Conservation (phyloP, 1,139 yeast genomes). For the Pichia sp. region DNA sequence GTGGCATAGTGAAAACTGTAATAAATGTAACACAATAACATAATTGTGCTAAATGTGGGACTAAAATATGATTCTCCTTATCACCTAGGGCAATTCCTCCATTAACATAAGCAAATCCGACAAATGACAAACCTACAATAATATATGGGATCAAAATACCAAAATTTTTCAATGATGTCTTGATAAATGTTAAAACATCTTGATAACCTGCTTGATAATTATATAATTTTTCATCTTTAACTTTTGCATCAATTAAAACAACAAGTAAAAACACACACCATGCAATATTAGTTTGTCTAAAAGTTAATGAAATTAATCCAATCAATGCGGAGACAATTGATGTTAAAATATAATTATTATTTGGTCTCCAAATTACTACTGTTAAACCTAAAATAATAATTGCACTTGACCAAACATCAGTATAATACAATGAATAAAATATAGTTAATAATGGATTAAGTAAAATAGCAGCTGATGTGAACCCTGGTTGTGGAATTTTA, state of each 20-base stretch:
- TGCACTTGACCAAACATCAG: conserved; percentile 89
- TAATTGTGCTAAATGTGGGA: conserved; percentile 71
- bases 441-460: conserved; percentile 67
- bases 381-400: conserved; percentile 49
- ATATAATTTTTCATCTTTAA: conserved; percentile 31
- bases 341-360: conserved; percentile 18
- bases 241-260: conserved; percentile 47
- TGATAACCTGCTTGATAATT: conserved; percentile 16
- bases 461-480: conserved; percentile 44
- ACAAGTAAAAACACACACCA: conserved; percentile 71
- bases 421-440: conserved; percentile 74
- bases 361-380: conserved; percentile 31
- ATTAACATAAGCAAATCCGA: conserved; percentile 51
- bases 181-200: conserved; percentile 25
- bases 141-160: conserved; percentile 43
- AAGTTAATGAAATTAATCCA: conserved; percentile 56
- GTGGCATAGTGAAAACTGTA: conserved; percentile 59
- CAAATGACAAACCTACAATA: conserved; percentile 47
- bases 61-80: conserved; percentile 71
- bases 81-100: conserved; percentile 86
- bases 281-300: conserved; percentile 86
- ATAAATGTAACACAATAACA: conserved; percentile 70
- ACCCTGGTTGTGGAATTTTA: conserved; percentile 34
- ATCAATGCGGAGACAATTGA: conserved; percentile 36
- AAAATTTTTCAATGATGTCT: conserved; percentile 29